Conservation (phyloP, 306 rosid species). For the Phaseolus lunatus region DNA sequence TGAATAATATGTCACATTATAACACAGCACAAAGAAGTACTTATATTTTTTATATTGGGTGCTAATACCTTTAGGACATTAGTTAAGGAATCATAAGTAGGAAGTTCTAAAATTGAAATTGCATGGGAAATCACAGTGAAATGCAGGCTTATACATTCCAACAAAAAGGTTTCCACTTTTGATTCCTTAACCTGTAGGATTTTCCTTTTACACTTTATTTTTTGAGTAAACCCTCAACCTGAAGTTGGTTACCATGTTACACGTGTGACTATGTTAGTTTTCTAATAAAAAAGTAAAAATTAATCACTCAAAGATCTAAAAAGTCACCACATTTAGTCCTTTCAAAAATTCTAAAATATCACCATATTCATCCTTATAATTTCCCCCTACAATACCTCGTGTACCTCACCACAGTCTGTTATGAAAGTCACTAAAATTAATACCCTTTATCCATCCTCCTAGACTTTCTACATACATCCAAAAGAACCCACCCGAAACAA, state of each 20-base stretch:
- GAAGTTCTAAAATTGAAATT: neutral
- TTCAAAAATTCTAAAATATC: neutral
- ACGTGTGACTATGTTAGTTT: neutral
- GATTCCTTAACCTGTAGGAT: neutral
- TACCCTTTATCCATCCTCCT: neutral
- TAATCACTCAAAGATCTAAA: neutral
- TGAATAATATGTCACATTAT: neutral
- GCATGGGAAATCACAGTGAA: neutral
- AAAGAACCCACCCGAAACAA: neutral
- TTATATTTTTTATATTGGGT: neutral
- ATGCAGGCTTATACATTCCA: neutral
- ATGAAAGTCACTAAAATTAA: neutral
- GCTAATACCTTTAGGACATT: no score
- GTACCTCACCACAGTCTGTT: neutral
- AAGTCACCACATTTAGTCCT: neutral
- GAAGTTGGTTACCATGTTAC: neutral
- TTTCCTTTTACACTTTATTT: no score
- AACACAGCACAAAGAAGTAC: conserved; percentile 7
- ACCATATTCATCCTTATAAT: neutral
- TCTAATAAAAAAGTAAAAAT: neutral
- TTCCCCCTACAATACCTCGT: neutral
- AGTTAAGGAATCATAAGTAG: no score
- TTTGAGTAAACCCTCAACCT: neutral
- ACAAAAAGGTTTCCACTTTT: neutral
- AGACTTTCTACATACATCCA: neutral